Conservation (phyloP, 306 rosid genomes). For the Trifolium repens region DNA sequence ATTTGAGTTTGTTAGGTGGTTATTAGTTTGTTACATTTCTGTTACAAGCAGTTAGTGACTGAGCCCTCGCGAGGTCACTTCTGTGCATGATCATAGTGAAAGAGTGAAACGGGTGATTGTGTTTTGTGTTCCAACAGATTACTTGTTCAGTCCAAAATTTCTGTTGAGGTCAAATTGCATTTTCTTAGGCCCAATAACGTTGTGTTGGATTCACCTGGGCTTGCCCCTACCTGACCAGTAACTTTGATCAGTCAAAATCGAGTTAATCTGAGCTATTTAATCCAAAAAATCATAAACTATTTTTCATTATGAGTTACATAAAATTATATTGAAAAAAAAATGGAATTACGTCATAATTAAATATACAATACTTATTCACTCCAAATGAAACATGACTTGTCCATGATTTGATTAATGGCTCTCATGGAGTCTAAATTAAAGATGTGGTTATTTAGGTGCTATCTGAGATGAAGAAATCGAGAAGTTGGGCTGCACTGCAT, state of each 20-base stretch:
- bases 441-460: slow-evolving; percentile 55
- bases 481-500: slow-evolving; percentile 80
- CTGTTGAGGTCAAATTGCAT: not conserved
- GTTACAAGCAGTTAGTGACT: too few relatives aligned
- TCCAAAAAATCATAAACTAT: not conserved
- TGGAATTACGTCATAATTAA: slow-evolving; percentile 1
- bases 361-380: not conserved
- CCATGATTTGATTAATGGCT: slow-evolving; percentile 16
- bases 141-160: not conserved
- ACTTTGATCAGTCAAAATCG: not conserved
- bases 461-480: slow-evolving; percentile 65
- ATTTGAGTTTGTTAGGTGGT: too few relatives aligned
- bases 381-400: not conserved
- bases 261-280: slow-evolving; percentile 9
- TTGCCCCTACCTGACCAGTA: not conserved
- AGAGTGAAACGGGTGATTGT: too few relatives aligned
- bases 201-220: not conserved
- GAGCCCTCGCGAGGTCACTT: too few relatives aligned
- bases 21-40: too few relatives aligned
- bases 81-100: too few relatives aligned
- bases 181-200: not conserved
- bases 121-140: too few relatives aligned
- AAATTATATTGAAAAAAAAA: slow-evolving; percentile 3
- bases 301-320: not conserved
- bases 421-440: slow-evolving; percentile 30